phyloP scores from a whole-genome alignment of 192 early-diverging fungal species.

The Backusella parvicylindrica region DNA sequence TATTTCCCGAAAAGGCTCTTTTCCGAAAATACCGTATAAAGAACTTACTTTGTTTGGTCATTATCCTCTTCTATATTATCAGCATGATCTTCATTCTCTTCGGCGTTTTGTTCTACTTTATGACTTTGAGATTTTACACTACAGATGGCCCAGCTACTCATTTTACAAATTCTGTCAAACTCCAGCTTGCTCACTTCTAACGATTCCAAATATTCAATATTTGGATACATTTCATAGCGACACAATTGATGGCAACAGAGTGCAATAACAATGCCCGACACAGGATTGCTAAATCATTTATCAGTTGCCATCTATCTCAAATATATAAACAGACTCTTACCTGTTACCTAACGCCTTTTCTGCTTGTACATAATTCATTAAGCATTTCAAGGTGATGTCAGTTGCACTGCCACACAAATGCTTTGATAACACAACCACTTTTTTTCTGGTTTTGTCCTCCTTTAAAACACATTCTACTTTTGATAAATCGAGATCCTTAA shows the following conservation, averaged over 20 bases:
- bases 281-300: conserved; percentile 25
- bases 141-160: conserved; percentile 81
- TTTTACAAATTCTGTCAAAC: conserved; percentile 61
- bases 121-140: conserved; percentile 32
- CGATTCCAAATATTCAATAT: conserved; percentile 58
- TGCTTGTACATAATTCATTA: conserved; percentile 49
- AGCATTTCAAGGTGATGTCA: conserved; percentile 77
- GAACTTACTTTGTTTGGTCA: conserved; percentile 26
- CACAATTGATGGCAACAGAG: conserved; percentile 90
- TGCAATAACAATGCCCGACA: conserved; percentile 76
- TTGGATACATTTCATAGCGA: conserved; percentile 66
- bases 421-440: conserved; percentile 77
- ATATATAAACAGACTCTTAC: conserved; percentile 8
- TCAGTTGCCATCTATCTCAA: neutral
- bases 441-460: conserved; percentile 30
- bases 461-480: conserved; percentile 41
- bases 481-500: conserved; percentile 80
- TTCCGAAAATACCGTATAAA: neutral
- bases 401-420: conserved; percentile 91
- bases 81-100: conserved; percentile 21
- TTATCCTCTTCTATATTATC: conserved; percentile 41
- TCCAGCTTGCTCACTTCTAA: conserved; percentile 46
- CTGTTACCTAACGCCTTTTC: conserved; percentile 28
- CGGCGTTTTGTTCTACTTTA: conserved; percentile 30
- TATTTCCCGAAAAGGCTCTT: no score